Percentiles rank a stretch among this genome's conserved stretches.
Evolutionary conservation across 192 early-diverging fungal species (phyloP).

Genomic region (Podila minutissima): DNA sequence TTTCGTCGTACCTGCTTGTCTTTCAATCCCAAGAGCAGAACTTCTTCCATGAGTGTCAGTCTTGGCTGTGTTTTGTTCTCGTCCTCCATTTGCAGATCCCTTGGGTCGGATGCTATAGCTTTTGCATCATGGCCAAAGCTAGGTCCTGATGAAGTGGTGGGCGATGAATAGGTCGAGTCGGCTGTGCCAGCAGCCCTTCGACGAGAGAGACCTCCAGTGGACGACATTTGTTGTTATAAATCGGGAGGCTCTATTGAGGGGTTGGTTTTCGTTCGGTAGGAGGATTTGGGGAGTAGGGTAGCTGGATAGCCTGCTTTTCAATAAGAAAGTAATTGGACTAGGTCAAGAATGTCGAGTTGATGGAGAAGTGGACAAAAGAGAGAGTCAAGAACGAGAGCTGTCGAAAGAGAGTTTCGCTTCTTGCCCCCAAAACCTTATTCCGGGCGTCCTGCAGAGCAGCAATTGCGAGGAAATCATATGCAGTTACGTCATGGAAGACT

Average conservation of each 20-base stretch:
- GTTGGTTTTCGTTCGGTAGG: no score
- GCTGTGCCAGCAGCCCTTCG: constrained; percentile 45
- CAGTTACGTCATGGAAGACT: no score
- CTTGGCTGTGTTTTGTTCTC: constrained; percentile 66
- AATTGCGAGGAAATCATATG: background rate
- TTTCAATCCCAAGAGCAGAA: constrained; percentile 93
- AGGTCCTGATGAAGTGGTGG: constrained; percentile 23
- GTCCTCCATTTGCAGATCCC: constrained; percentile 63
- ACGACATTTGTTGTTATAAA: constrained; percentile 23
- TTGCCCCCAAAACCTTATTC: background rate
- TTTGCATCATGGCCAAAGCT: constrained; percentile 39
- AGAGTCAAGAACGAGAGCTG: background rate
- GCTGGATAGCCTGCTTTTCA: no score
- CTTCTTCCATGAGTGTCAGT: constrained; percentile 95
- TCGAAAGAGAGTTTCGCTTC: background rate
- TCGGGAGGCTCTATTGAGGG: no score
- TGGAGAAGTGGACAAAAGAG: background rate
- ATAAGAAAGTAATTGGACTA: background rate
- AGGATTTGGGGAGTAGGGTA: no score
- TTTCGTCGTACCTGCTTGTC: constrained; percentile 77
- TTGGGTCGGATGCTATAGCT: constrained; percentile 59
- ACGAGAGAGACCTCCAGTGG: constrained; percentile 52
- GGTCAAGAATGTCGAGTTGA: background rate
- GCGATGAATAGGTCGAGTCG: constrained; percentile 27
- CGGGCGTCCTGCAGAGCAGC: background rate